These are phyloP conservation scores for Phlyctochytrium bullatum DNA, from an alignment of 192 early-diverging fungal genomes.

Conservation along the genomic window DNA sequence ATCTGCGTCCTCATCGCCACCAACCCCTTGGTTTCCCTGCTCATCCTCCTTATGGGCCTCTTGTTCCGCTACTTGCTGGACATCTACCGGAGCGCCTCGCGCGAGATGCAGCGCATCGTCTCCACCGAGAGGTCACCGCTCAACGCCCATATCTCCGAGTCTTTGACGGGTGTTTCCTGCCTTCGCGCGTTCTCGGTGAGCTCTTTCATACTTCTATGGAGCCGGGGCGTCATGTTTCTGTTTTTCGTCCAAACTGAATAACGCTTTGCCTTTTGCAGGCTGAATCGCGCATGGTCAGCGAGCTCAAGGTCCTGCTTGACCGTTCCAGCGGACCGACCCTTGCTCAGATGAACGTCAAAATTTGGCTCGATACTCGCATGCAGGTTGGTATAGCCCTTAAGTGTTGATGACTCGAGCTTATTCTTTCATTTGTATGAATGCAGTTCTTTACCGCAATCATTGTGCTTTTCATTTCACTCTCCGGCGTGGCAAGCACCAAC, in stretches of 20 bases:
- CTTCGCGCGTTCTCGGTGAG: constrained; percentile 62
- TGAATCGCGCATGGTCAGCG: not conserved
- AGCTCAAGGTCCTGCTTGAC: constrained; percentile 8
- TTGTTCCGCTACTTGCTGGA: constrained; percentile 20
- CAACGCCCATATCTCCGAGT: constrained; percentile 53
- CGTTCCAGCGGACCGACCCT: not conserved
- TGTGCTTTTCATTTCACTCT: constrained; percentile 10
- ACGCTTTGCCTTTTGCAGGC: too few relatives aligned
- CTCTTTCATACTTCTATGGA: too few relatives aligned
- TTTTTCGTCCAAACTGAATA: too few relatives aligned
- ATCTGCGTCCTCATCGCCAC: constrained; percentile 7
- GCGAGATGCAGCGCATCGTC: constrained; percentile 66
- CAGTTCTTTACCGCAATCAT: constrained; percentile 6
- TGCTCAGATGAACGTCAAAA: not conserved
- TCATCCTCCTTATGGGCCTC: constrained; percentile 9
- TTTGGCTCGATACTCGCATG: constrained; percentile 21
- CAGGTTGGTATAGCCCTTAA: not conserved
- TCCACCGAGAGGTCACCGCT: constrained; percentile 71
- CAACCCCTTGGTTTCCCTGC: constrained; percentile 9
- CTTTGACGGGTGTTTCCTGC: constrained; percentile 60
- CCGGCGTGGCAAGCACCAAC: not conserved
- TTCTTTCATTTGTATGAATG: not conserved
- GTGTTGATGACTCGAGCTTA: not conserved
- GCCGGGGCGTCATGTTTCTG: too few relatives aligned
- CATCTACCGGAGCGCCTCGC: constrained; percentile 33